Conservation (phyloP, 2,329 filamentous ascomycete species). For the Aspergillus piperis region DNA sequence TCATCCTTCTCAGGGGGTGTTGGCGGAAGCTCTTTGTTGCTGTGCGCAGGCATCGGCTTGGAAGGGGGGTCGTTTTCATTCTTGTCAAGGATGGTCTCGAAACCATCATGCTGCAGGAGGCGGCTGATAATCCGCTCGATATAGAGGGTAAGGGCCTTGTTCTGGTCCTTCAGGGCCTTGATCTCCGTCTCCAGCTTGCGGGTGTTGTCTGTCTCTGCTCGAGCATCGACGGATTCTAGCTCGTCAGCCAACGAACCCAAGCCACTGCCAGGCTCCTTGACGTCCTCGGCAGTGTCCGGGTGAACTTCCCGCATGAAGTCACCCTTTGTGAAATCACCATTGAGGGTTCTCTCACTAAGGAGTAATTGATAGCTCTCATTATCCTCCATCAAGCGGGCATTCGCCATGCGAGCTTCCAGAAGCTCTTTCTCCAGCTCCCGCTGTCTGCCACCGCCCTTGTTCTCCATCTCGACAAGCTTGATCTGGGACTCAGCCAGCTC, state of each 20-base stretch:
- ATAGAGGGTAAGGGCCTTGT: constrained; percentile 95
- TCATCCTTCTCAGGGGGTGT: constrained; percentile 63
- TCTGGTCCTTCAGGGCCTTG: constrained; percentile 82
- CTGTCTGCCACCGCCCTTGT: constrained; percentile 81
- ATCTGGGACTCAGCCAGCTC: constrained; percentile 95
- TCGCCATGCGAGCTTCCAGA: constrained; percentile 91
- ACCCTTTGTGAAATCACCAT: constrained; percentile 83
- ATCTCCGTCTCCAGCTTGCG: constrained; percentile 76
- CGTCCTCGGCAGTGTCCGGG: constrained; percentile 42
- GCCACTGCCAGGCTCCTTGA: constrained; percentile 44
- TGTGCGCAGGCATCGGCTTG: constrained; percentile 28
- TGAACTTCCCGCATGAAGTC: constrained; percentile 68
- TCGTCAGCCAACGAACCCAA: constrained; percentile 77
- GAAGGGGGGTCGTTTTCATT: constrained; percentile 56
- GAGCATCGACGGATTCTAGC: constrained; percentile 69
- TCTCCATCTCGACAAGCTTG: constrained; percentile 91
- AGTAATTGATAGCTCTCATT: constrained; percentile 97
- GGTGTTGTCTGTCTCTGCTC: constrained; percentile 60
- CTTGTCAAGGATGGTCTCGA: constrained; percentile 88
- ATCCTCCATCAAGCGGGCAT: constrained; percentile 94
- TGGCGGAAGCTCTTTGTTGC: constrained; percentile 82
- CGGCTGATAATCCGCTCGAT: constrained; percentile 99
- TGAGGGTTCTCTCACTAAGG: constrained; percentile 90
- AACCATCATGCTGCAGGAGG: constrained; percentile 89
- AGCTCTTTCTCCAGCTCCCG: constrained; percentile 88